These are phyloP conservation scores for Ilyonectria robusta DNA, from an alignment of 2,329 filamentous ascomycete species.

Conservation along the genomic window DNA sequence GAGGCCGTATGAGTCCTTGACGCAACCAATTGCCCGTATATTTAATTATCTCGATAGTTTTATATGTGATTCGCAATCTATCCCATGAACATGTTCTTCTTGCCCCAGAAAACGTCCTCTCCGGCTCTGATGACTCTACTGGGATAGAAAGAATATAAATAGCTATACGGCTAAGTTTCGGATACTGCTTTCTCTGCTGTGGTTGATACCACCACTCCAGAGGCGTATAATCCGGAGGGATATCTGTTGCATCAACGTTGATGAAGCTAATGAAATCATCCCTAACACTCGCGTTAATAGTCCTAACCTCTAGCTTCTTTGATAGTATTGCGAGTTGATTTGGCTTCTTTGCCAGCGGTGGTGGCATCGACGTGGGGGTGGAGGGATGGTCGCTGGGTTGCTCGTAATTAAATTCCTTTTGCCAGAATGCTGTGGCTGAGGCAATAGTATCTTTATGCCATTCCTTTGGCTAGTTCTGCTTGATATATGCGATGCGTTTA, in stretches of 20 bases:
- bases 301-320: conserved; percentile 14
- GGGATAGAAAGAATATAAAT: conserved; percentile 10
- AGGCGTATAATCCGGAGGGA: conserved; percentile 11
- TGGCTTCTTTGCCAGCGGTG: conserved; percentile 8
- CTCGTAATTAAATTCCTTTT: conserved; percentile 16
- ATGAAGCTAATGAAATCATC: conserved; percentile 20
- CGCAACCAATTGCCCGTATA: too few relatives aligned
- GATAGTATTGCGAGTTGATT: conserved; percentile 10
- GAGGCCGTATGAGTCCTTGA: too few relatives aligned
- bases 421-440: conserved; percentile 2
- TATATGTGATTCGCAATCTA: too few relatives aligned
- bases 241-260: conserved; percentile 1
- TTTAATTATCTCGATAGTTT: too few relatives aligned
- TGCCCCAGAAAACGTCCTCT: too few relatives aligned
- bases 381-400: too few relatives aligned
- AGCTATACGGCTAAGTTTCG: conserved; percentile 12
- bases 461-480: conserved; percentile 13
- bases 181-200: conserved; percentile 5
- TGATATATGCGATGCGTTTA: conserved; percentile 9
- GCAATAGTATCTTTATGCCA: conserved; percentile 16
- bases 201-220: conserved; percentile 9
- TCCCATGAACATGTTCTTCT: too few relatives aligned
- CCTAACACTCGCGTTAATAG: conserved; percentile 5
- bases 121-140: conserved; percentile 10
- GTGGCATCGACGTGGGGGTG: conserved; percentile 7